Evolutionary conservation across 805 yeast species (phyloP).

Genomic region (Maudiozyma saulgeensis): DNA sequence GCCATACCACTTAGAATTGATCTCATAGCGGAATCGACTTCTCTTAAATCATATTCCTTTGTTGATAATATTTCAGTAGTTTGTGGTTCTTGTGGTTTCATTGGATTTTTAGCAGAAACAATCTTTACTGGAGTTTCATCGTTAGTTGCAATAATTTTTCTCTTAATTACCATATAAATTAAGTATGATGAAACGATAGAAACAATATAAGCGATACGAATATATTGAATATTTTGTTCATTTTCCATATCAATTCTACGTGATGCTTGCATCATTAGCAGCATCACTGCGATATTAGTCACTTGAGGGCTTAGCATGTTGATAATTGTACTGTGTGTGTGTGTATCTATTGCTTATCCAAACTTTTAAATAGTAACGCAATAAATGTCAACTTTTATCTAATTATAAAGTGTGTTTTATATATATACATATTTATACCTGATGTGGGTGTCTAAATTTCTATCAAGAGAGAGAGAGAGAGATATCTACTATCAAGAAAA

Average conservation of each 20-base stretch:
- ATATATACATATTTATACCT: not conserved
- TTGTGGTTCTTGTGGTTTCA: constrained; percentile 72
- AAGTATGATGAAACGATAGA: constrained; percentile 57
- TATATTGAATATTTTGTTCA: constrained; percentile 62
- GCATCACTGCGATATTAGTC: constrained; percentile 79
- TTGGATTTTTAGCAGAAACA: constrained; percentile 72
- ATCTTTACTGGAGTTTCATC: constrained; percentile 86
- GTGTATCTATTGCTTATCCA: not conserved
- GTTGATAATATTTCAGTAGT: constrained; percentile 84
- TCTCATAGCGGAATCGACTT: constrained; percentile 70
- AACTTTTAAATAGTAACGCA: not conserved
- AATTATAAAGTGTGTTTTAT: too few relatives aligned
- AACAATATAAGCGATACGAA: constrained; percentile 60
- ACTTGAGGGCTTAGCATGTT: constrained; percentile 76
- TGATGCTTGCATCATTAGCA: constrained; percentile 93
- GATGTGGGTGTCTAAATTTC: too few relatives aligned
- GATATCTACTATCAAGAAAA: too few relatives aligned
- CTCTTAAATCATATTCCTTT: constrained; percentile 85
- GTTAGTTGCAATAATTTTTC: constrained; percentile 59
- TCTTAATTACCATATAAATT: constrained; percentile 57
- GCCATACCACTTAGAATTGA: constrained; percentile 82
- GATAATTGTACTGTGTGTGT: not conserved
- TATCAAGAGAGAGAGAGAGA: not conserved
- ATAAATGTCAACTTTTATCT: not conserved
- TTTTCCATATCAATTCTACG: constrained; percentile 83